phyloP scores from a whole-genome alignment of 768 basidiomycete genomes.

The Agaricus subrufescens region DNA sequence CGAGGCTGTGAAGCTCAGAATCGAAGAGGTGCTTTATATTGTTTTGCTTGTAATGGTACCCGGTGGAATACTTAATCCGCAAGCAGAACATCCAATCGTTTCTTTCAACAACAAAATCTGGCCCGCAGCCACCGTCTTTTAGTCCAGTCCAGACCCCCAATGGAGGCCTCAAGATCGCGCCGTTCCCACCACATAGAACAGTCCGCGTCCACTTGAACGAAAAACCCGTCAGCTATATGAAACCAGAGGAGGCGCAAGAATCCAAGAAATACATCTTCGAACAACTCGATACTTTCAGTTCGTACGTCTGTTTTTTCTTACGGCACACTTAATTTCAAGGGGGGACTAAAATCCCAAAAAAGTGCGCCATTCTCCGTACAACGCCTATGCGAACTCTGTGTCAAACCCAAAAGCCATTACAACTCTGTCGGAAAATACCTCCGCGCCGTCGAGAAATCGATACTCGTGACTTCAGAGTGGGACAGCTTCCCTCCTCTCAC shows the following conservation, averaged over 20 bases:
- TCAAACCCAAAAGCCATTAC: conserved; percentile 68
- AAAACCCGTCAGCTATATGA: conserved; percentile 55
- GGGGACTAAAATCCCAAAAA: background rate
- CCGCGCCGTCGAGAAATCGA: conserved; percentile 76
- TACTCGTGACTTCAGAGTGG: conserved; percentile 81
- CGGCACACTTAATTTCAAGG: conserved; percentile 1
- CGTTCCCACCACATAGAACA: conserved; percentile 61
- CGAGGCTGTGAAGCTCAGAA: conserved; percentile 67
- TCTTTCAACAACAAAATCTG: conserved; percentile 33
- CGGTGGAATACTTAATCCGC: conserved; percentile 7
- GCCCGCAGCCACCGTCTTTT: conserved; percentile 34
- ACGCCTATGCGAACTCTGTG: conserved; percentile 77
- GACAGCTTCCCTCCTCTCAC: conserved; percentile 59
- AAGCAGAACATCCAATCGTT: conserved; percentile 48
- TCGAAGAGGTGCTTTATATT: conserved; percentile 50
- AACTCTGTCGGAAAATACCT: conserved; percentile 80
- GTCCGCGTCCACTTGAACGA: conserved; percentile 47
- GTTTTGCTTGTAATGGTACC: conserved; percentile 10
- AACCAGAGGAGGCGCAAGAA: conserved; percentile 52
- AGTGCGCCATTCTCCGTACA: conserved; percentile 87
- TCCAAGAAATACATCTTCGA: conserved; percentile 52
- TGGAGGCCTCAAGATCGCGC: conserved; percentile 67
- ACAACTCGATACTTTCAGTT: conserved; percentile 71
- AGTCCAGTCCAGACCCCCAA: conserved; percentile 37
- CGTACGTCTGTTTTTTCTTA: conserved; percentile 37